Conservation (phyloP, 129 eudicot genomes). For the Pseudognaphalium luteoalbum region DNA sequence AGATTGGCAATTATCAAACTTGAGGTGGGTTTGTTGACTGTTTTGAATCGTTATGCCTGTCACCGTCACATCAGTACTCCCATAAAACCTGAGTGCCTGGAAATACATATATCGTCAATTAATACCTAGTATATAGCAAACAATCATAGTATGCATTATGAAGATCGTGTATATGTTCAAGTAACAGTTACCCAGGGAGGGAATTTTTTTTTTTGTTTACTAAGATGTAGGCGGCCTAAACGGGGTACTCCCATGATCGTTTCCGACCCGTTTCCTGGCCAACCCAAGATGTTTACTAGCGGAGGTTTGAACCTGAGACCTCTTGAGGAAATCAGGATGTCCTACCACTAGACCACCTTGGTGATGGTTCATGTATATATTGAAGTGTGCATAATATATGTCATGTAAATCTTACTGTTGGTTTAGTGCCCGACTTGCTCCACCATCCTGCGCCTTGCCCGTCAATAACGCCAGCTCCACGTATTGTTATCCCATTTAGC, state of each 20-base stretch:
- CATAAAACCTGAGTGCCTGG: constrained; percentile 74
- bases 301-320: too few relatives aligned
- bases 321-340: too few relatives aligned
- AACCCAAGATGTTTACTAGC: too few relatives aligned
- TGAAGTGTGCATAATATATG: not conserved
- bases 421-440: constrained; percentile 52
- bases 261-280: too few relatives aligned
- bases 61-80: constrained; percentile 54
- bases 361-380: too few relatives aligned
- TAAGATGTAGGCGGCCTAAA: too few relatives aligned
- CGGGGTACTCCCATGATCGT: too few relatives aligned
- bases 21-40: constrained; percentile 72
- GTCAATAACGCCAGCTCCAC: constrained; percentile 61
- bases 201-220: too few relatives aligned
- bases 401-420: constrained; percentile 46
- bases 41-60: constrained; percentile 68
- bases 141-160: not conserved
- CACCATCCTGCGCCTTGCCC: constrained; percentile 84
- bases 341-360: too few relatives aligned
- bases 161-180: too few relatives aligned
- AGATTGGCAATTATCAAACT: constrained; percentile 57
- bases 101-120: not conserved
- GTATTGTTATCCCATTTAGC: constrained; percentile 53
- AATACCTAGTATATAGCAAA: not conserved
- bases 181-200: too few relatives aligned